These are phyloP conservation scores for Trametes punicea DNA, from an alignment of 768 basidiomycete genomes.

Conservation along the genomic window DNA sequence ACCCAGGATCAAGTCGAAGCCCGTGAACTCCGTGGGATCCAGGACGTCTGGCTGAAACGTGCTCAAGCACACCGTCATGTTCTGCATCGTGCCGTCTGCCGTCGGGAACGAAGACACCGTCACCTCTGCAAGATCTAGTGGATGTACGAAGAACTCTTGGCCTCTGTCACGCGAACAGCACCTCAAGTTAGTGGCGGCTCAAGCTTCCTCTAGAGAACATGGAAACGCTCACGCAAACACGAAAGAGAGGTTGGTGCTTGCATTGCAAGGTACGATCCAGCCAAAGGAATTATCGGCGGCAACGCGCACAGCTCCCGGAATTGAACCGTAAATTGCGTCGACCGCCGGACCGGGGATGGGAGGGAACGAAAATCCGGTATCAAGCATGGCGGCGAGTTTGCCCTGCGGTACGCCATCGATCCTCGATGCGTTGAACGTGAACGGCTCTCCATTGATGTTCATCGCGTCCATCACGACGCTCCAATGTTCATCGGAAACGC, in stretches of 20 bases:
- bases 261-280: constrained; percentile 32
- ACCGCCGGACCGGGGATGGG: constrained; percentile 27
- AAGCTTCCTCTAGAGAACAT: not conserved
- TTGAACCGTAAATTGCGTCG: constrained; percentile 30
- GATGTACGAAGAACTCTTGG: constrained; percentile 31
- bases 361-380: constrained; percentile 30
- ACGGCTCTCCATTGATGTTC: constrained; percentile 51
- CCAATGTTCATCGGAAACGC: constrained; percentile 34
- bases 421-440: constrained; percentile 40
- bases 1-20: constrained; percentile 33
- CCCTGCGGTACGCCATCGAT: constrained; percentile 21
- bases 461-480: constrained; percentile 31
- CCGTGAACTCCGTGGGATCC: constrained; percentile 11
- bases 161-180: constrained; percentile 34
- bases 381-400: constrained; percentile 27
- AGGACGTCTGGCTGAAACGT: constrained; percentile 24
- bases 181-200: no score
- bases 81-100: constrained; percentile 5
- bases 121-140: constrained; percentile 29
- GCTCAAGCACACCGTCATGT: constrained; percentile 29
- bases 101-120: constrained; percentile 22
- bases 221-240: constrained; percentile 27
- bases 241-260: constrained; percentile 28
- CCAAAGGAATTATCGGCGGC: not conserved
- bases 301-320: constrained; percentile 29